Base-by-base conservation (phyloP, 2,329 filamentous ascomycete species). In the Pestalotiopsis sp. region DNA sequence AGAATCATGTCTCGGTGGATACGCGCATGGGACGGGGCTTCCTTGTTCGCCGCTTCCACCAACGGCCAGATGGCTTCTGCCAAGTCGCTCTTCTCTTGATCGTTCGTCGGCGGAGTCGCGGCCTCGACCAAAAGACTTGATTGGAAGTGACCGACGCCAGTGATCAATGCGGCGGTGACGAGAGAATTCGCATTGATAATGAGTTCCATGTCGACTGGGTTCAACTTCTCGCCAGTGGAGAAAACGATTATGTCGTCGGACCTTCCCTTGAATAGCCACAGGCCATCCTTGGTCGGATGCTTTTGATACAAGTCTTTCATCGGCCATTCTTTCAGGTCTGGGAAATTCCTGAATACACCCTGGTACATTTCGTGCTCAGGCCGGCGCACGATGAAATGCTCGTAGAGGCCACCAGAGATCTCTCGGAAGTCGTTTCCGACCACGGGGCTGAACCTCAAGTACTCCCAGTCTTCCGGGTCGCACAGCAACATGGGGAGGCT, bases 141-240 rank as follows among this genome's bases (percentile, higher is more conserved):
- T 60, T 78, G 72, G 12, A 75, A 72, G 1, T 71, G 71, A 3
- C 75, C 76, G 3, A 73, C 67, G 2, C 81, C 81, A 17, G 74
- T 71, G 7, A 84, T 73, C 2, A 83, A 52, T 0, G 76, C 79
- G 0, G 70, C 74, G 2, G 68, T 77, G 11, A 83, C 70, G 0
- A 59, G 63, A 0, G 77, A 75, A 23, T 82, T 75, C 0, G 70
- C 68, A 0, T 61, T 64, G 3, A 84, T 73, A 2, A 72, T 75
- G 65, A 69, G 13, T 66, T 84, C 82, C 52, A 82, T 78, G 0
- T 75, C 71, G 0, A 78, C 62, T 0, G 83, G 82, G 58, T 84
- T 83, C 6, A 84, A 72, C 70, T 85, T 85, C 64, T 82, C 78
- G 1, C 81, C 82, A 2, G 75, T 81, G 0, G 79, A 78, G 38